A percentile compares a stretch with the other conserved stretches of the same genome.
phyloP scores from a whole-genome alignment of 352 stramenopile species.

The Pythium rishiriense region DNA sequence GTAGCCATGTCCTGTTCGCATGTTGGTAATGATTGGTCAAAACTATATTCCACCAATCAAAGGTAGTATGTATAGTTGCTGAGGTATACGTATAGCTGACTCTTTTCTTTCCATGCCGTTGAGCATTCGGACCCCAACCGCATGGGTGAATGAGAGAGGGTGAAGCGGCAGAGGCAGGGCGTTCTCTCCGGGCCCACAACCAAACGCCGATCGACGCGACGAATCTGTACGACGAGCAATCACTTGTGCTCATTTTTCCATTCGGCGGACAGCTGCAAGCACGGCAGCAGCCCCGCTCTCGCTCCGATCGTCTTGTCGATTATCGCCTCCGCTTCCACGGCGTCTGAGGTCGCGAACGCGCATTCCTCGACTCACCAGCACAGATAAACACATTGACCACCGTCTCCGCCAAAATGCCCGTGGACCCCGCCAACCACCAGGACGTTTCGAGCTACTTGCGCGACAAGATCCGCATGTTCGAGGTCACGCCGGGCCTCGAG shows the following conservation, averaged over 20 bases:
- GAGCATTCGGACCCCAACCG: not conserved
- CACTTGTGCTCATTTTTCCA: not conserved
- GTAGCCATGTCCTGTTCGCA: slow-evolving; percentile 5
- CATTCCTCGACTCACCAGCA: slow-evolving; percentile 4
- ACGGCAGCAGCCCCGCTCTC: not conserved
- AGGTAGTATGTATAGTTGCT: not conserved
- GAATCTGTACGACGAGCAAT: slow-evolving; percentile 2
- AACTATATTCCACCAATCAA: not conserved
- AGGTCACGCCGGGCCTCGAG: slow-evolving; percentile 52
- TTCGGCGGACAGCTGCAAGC: not conserved
- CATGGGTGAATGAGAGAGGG: too few relatives aligned
- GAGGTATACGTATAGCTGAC: slow-evolving; percentile 14
- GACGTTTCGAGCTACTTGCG: slow-evolving; percentile 63
- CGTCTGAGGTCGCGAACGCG: not conserved
- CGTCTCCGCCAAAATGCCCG: slow-evolving; percentile 13
- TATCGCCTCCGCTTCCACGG: too few relatives aligned
- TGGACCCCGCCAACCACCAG: slow-evolving; percentile 51
- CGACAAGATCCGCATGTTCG: slow-evolving; percentile 66
- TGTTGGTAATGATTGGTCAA: not conserved
- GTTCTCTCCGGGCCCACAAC: too few relatives aligned
- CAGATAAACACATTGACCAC: not conserved
- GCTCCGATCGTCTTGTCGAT: not conserved
- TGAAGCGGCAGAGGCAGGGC: slow-evolving; percentile 5
- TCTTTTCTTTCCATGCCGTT: slow-evolving; percentile 9
- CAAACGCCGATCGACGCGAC: slow-evolving; percentile 5